phyloP scores from a whole-genome alignment of 225 moss, liverwort and hornwort genomes.

The Sphagnum contortum region DNA sequence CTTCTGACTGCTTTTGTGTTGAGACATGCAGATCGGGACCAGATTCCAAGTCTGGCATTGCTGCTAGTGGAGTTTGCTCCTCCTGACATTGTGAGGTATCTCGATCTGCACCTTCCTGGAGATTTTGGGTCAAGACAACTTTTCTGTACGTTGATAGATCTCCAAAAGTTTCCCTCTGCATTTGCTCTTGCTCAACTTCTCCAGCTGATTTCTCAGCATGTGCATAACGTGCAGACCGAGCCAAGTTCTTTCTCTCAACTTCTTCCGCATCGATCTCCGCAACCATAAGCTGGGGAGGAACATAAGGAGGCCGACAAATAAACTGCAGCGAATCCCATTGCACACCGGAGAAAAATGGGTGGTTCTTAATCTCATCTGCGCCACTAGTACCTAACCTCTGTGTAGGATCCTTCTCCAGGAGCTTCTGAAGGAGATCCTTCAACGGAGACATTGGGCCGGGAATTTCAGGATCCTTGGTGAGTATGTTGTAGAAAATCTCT shows the following conservation, averaged over 20 bases:
- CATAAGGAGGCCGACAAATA: constrained; percentile 28
- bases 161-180: too few species aligned
- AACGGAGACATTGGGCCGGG: constrained; percentile 10
- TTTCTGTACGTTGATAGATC: too few species aligned
- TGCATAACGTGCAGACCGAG: not conserved
- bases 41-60: too few species aligned
- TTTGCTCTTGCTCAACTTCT: too few species aligned
- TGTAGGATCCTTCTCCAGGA: constrained; percentile 31
- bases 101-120: too few species aligned
- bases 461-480: constrained; percentile 12
- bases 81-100: too few species aligned
- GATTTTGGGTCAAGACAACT: too few species aligned
- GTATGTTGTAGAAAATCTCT: constrained; percentile 32
- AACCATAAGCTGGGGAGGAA: constrained; percentile 24
- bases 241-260: constrained; percentile 3
- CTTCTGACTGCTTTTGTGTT: too few species aligned
- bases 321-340: constrained; percentile 22
- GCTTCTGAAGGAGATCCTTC: constrained; percentile 24
- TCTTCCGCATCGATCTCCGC: constrained; percentile 22
- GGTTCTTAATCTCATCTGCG: constrained; percentile 33
- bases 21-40: too few species aligned
- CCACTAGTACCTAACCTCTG: constrained; percentile 26
- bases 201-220: too few species aligned
- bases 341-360: constrained; percentile 37
- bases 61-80: too few species aligned